Evolutionary conservation across 2,329 filamentous ascomycete genomes (phyloP).

Genomic region (Hypoxylon sp.): DNA sequence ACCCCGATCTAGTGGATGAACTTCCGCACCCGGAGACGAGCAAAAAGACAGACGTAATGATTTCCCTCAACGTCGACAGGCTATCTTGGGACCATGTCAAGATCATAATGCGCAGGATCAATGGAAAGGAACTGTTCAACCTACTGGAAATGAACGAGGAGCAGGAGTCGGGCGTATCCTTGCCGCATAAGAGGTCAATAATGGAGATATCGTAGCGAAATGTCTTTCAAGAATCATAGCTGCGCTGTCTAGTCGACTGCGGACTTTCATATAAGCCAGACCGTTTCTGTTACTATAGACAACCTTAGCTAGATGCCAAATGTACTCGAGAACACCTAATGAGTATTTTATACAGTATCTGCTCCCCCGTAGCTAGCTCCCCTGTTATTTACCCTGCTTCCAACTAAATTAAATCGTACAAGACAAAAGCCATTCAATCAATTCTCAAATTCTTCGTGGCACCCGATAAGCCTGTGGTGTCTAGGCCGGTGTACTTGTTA

Average conservation of each 20-base stretch:
- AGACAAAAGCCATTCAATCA: slow-evolving; percentile 19
- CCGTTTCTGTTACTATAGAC: not conserved
- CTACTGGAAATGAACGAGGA: slow-evolving; percentile 19
- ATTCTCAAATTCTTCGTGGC: slow-evolving; percentile 42
- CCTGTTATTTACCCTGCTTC: not conserved
- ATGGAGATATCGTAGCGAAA: not conserved
- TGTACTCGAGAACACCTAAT: not conserved
- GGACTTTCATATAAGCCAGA: not conserved
- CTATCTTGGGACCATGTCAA: slow-evolving; percentile 36
- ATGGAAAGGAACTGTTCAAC: slow-evolving; percentile 27
- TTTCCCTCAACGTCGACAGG: slow-evolving; percentile 27
- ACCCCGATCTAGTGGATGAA: slow-evolving; percentile 33
- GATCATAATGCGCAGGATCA: slow-evolving; percentile 23
- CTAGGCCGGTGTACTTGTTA: slow-evolving; percentile 70
- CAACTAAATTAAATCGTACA: not conserved
- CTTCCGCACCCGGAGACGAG: slow-evolving; percentile 19
- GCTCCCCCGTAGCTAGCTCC: not conserved
- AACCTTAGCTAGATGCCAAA: not conserved
- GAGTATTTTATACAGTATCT: not conserved
- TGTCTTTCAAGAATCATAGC: not conserved
- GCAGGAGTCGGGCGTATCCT: not conserved
- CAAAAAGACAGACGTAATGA: slow-evolving; percentile 16
- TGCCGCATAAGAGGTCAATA: not conserved
- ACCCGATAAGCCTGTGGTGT: slow-evolving; percentile 46
- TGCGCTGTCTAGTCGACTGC: not conserved